Evolutionary conservation across 441 rosid species (phyloP).

Genomic region (Adansonia grandidieri): DNA sequence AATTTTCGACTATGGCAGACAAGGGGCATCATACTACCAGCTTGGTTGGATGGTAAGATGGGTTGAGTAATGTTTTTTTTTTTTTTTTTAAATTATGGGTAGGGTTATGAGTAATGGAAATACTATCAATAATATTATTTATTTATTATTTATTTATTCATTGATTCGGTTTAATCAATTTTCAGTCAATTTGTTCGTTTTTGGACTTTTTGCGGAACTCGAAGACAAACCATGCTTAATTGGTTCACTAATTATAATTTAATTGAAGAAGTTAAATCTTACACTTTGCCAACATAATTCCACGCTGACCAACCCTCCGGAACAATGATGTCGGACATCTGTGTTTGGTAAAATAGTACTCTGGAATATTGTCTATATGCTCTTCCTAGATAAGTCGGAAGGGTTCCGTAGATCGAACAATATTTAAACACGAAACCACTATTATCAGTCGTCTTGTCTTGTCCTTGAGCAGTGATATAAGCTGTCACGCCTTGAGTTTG

Average conservation of each 20-base stretch:
- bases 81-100: too few relatives aligned
- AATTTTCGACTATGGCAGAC: too few relatives aligned
- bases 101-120: too few relatives aligned
- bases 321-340: conserved; percentile 17
- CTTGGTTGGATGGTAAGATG: too few relatives aligned
- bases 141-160: too few relatives aligned
- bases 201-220: too few relatives aligned
- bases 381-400: conserved; percentile 36
- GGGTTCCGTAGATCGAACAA: conserved; percentile 13
- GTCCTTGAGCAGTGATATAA: conserved; percentile 37
- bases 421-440: conserved; percentile 36
- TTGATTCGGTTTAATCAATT: too few relatives aligned
- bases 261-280: background rate
- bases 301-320: conserved; percentile 45
- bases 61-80: too few relatives aligned
- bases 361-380: conserved; percentile 26
- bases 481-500: background rate
- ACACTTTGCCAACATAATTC: conserved; percentile 34
- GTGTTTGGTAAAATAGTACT: conserved; percentile 28
- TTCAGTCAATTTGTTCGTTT: too few relatives aligned
- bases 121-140: too few relatives aligned
- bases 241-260: background rate
- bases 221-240: background rate
- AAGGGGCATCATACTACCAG: too few relatives aligned
- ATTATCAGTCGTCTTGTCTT: background rate